Conservation (phyloP, 768 basidiomycete species). For the Russula sp. region DNA sequence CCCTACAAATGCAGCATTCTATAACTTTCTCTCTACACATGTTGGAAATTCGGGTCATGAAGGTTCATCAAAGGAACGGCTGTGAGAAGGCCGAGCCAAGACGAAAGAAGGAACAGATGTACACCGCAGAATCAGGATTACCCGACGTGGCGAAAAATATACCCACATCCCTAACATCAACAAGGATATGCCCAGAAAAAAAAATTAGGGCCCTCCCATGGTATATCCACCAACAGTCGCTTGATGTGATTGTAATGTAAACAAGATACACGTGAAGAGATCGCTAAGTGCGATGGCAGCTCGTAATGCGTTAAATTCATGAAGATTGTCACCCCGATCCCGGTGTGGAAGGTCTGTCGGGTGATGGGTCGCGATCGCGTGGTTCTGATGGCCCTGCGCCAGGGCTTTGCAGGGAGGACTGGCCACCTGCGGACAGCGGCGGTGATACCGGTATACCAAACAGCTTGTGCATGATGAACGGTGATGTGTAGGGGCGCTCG, state of each 20-base stretch:
- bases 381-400: slow-evolving; percentile 16
- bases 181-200: slow-evolving; percentile 10
- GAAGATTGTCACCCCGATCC: not conserved
- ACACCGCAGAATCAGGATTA: not conserved
- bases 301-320: slow-evolving; percentile 15
- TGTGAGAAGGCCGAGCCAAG: not conserved
- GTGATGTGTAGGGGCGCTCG: slow-evolving; percentile 25
- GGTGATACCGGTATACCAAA: slow-evolving; percentile 24
- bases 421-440: not conserved
- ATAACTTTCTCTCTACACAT: not conserved
- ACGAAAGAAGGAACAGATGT: not conserved
- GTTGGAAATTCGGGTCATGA: slow-evolving; percentile 5
- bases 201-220: slow-evolving; percentile 9
- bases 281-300: not conserved
- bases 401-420: slow-evolving; percentile 6
- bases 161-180: not conserved
- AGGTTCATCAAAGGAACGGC: not conserved
- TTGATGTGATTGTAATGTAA: slow-evolving; percentile 1
- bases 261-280: not conserved
- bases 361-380: slow-evolving; percentile 11
- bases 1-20: not conserved
- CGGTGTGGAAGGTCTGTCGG: not conserved
- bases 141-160: not conserved
- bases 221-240: not conserved
- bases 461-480: slow-evolving; percentile 34